Evolutionary conservation across 2,329 filamentous ascomycete genomes (phyloP), one percentile per base, ranked within the genome.

Genomic region (Penicillium sp.): DNA sequence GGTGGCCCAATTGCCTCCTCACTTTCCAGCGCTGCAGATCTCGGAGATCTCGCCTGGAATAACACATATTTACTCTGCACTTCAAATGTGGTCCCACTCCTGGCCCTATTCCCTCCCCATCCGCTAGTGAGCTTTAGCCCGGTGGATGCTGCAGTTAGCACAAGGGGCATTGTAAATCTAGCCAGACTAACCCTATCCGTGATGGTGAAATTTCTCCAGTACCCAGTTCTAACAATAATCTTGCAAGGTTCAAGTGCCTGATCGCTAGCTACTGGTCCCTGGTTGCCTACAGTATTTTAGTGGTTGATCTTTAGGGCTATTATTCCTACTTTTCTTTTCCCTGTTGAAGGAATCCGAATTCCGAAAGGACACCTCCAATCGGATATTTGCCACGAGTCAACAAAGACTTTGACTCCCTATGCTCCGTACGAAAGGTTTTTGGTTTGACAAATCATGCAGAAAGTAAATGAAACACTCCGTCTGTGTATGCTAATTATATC

Each of bases 331-430:
- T 33, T 19, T 19, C 19, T 19, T 19, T 22, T 22, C 19, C 30
- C 2, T 2, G 6, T 48, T n/a, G 1, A 48, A 26, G 13, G 6
- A 8, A 48, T 1, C 26, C 25, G 16, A 30, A 28, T 28, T 46
- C 55, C 55, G 43, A 55, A 55, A 53, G 28, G n/a, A 7, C 3
- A 22, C 56, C 37, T 55, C 40, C 56, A 56, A 42, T 62, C 52
- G 56, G 46, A 53, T 51, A 22, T n/a, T n/a, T 48, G 45, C 45
- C 10, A 30, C 25, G 19, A 33, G 30, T 33, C 30, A 13, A 33
- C 30, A 11, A 33, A 8, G 30, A 33, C 30, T 2, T 33, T 33
- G 10, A 33, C 30, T 33, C 25, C 11, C 28, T 2, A 30, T 30
- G 28, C 4, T 30, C 30, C 30, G 11, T 33, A 10, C 8, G 30